Base-by-base conservation (phyloP, 495 filamentous ascomycete species). In the Talaromyces liani region DNA sequence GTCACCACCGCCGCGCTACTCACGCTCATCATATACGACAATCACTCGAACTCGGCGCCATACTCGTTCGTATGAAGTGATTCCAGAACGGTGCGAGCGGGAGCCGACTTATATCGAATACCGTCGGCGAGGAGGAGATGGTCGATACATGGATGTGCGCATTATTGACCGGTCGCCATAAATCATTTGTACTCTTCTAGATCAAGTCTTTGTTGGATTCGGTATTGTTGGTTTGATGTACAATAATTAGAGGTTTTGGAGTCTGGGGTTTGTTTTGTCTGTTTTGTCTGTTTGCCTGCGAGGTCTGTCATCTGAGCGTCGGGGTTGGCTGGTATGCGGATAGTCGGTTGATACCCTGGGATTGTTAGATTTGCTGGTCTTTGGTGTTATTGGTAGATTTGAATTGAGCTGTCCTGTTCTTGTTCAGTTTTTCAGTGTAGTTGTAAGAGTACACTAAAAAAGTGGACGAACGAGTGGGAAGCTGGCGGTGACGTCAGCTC, bases 51-150 rank as follows among this genome's bases (percentile, higher is more conserved):
- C 51, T 2, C 51, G 25, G 8, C 51, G 51, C 24, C 51, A 27
- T 4, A 24, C 22, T 25, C 51, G 51, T 16, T 55, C 51, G 51
- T 29, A 55, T 20, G 45, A 49, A 5, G n/a, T 49, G 18, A 49
- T 49, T 2, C 45, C 45, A 1, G 45, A 18, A 49, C 45, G 45
- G 16, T 49, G 22, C 18, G 45, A 49, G 45, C 16, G n/a, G 2
- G 58, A 41, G 58, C 58, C 58, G 39, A 29, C 33, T n/a, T 47
- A 60, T 16, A 24, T 60, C 14, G 58, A 60, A 29, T 60, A 60
- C 36, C 39, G 58, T 33, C 22, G 36, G 57, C 18, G 31, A 4
- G 36, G 45, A 49, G n/a, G n/a, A 49, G 45, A 20, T 12, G 45
- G 18, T 20, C 16, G 45, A 49, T 49, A 49, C 8, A 49, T n/a